Evolutionary conservation across 2,329 filamentous ascomycete species (phyloP).

Genomic region (Cytospora mali): DNA sequence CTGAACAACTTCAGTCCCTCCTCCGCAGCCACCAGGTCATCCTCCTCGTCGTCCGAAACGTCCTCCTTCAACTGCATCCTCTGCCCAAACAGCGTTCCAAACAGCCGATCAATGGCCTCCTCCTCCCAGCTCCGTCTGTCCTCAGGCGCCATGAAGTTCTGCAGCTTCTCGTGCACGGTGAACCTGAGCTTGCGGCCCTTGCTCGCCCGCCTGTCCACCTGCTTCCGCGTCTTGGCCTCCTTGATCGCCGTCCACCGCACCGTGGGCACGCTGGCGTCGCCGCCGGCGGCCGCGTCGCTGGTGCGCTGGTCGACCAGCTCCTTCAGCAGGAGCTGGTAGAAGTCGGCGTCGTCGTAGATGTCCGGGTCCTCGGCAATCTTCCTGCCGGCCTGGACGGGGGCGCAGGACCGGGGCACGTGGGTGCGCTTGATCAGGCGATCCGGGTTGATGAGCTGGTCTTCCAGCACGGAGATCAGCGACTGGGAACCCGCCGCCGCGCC

Average conservation of each 20-base stretch:
- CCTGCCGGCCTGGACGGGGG: slow-evolving; percentile 66
- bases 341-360: slow-evolving; percentile 92
- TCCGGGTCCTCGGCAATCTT: slow-evolving; percentile 59
- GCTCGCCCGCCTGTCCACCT: slow-evolving; percentile 90
- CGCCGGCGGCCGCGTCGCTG: slow-evolving; percentile 59
- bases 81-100: slow-evolving; percentile 74
- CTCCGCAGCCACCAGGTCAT: slow-evolving; percentile 54
- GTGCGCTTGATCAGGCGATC: slow-evolving; percentile 72
- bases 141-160: slow-evolving; percentile 97
- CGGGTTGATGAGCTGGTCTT: slow-evolving; percentile 66
- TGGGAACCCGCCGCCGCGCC: slow-evolving; percentile 52
- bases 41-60: slow-evolving; percentile 52
- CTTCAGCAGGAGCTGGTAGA: slow-evolving; percentile 91
- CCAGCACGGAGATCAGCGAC: slow-evolving; percentile 67
- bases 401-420: slow-evolving; percentile 73
- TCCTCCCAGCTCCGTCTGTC: slow-evolving; percentile 80
- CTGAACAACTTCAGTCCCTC: slow-evolving; percentile 58
- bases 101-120: slow-evolving; percentile 75
- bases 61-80: slow-evolving; percentile 67
- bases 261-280: slow-evolving; percentile 47
- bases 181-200: slow-evolving; percentile 94
- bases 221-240: slow-evolving; percentile 78
- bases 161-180: slow-evolving; percentile 93
- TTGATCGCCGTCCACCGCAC: slow-evolving; percentile 69
- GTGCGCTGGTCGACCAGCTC: slow-evolving; percentile 90